Evolutionary conservation across 768 basidiomycete genomes (phyloP), one percentile per base, ranked within the genome.

Genomic region (Kwoniella mangroviensis): DNA sequence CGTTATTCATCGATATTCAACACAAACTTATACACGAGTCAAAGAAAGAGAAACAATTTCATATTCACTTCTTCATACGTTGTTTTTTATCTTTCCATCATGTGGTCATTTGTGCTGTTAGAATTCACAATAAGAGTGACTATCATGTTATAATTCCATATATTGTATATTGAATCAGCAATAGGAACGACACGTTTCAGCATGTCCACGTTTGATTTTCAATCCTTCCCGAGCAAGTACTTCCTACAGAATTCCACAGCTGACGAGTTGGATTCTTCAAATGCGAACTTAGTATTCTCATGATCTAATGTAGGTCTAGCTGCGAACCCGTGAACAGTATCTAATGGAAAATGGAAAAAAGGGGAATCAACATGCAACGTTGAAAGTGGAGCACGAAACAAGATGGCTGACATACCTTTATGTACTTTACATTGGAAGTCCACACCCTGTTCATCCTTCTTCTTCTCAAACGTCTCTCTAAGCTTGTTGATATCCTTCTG

Each of bases 291-390:
- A 76, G 88, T 88, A 54, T 88, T 86, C 34, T 85, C 82, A 62
- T 89, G 84, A 24, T 85, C 84, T 55, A 89, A 83, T 74, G 89
- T 83, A 2, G 86, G 89, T 42, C 89, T 84, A 3, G 88, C 88
- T 9, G 88, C 89, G n/a, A 88, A 90, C 42, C 89, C 89, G 72
- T 90, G 89, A 7, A 70, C 54, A 1, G 84, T 88, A 42, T 87
- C 87, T 87, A 55, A 10, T 26, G 17, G 15, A 0, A 11, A 62
- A 49, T 4, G 34, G 15, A 49, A 13, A 19, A 13, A 17, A 3
- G 19, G 45, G 45, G 45, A 15, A 49, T 49, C 45, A 49, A 49
- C 34, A 34, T 34, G 3, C 34, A 34, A 26, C 4, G 4, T 34
- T 7, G 34, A 34, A 34, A 34, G 4, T 28, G 28, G 4, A 6